phyloP scores from a whole-genome alignment of 306 rosid species.

The Acacia acuminata region DNA sequence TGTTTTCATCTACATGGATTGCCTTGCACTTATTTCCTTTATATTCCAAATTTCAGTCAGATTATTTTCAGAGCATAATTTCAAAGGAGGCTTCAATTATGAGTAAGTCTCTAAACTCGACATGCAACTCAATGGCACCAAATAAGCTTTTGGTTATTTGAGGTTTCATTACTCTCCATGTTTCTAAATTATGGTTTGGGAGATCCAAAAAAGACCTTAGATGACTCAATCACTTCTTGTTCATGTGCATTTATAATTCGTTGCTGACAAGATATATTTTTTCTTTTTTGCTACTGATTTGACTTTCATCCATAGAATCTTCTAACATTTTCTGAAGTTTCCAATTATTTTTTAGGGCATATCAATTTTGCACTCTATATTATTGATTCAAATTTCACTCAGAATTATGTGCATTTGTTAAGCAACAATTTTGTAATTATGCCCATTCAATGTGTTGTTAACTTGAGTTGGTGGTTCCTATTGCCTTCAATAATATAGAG shows the following conservation, averaged over 20 bases:
- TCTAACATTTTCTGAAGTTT: neutral
- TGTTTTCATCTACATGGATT: neutral
- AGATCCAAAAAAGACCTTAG: neutral
- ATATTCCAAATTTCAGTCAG: constrained; percentile 12
- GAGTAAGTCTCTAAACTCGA: constrained; percentile 37
- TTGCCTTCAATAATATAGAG: neutral
- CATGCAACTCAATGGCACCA: constrained; percentile 28
- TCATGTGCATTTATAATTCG: neutral
- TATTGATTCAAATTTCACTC: neutral
- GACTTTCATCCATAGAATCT: neutral
- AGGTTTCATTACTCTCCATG: neutral
- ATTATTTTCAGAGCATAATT: constrained; percentile 3
- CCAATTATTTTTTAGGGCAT: neutral
- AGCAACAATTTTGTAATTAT: neutral
- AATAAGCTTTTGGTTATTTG: constrained; percentile 5
- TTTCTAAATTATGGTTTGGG: neutral
- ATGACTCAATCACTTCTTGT: neutral
- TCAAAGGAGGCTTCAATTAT: constrained; percentile 19
- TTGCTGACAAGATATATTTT: neutral
- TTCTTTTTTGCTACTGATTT: neutral
- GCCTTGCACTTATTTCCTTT: neutral
- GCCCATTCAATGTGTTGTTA: neutral
- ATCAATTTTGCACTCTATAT: neutral
- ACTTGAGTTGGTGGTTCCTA: neutral
- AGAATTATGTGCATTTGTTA: neutral